Evolutionary conservation across 495 filamentous ascomycete species (phyloP), one percentile per base, ranked within the genome.

Genomic region (Lasiosphaeriaceae sp.): DNA sequence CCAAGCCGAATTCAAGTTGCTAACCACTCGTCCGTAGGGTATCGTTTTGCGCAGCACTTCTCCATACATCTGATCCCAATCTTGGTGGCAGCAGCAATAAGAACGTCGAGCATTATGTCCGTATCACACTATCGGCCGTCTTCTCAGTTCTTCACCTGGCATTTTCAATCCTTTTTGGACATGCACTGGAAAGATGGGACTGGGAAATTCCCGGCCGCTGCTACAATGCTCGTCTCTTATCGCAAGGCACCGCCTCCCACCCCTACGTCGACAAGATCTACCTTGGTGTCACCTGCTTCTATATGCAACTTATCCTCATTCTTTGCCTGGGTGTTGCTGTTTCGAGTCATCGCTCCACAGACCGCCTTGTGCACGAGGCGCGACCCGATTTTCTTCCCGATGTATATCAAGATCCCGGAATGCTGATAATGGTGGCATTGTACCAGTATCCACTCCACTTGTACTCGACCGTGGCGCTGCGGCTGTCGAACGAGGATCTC

Each of bases 21-120:
- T n/a, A n/a, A n/a, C n/a, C n/a, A n/a, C n/a, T n/a, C n/a, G n/a
- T n/a, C n/a, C n/a, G n/a, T n/a, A n/a, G n/a, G n/a, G n/a, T n/a
- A 12, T 52, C 50, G 56, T 74, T 53, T 76, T 52, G 50, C 50
- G 50, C 50, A 14, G 50, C 50, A 7, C 50, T 52, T 2, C 17
- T 52, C 50, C 50, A 52, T 21, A 31, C 41, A 20, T 52, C 50
- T 20, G 17, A 52, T 41, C 8, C n/a, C 47, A 35, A 12, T 35
- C 6, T 35, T 35, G 5, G 24, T 19, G 3, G 16, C 34, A 22
- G 14, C 12, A 11, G 50, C n/a, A n/a, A n/a, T 21, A 34, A 11
- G 11, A 50, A 31, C 23, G 16, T 22, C 50, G 50, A 52, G 20
- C 50, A 52, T 16, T 20, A 52, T 19, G 31, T 52, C 31, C 50